phyloP scores from a whole-genome alignment of 768 basidiomycete genomes.

The Suillus alpinus region DNA sequence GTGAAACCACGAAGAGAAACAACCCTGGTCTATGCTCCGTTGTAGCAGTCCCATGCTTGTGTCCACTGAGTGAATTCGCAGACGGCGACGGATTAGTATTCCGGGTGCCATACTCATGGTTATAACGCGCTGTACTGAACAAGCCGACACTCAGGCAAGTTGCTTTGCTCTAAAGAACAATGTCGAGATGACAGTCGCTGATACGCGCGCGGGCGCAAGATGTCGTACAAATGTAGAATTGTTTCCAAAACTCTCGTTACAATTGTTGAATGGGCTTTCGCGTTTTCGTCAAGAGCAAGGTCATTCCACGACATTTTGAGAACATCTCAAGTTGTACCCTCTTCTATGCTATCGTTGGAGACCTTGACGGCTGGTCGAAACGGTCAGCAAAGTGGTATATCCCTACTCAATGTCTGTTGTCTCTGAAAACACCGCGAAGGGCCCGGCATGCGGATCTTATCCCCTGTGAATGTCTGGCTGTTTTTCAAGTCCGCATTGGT shows the following conservation, averaged over 20 bases:
- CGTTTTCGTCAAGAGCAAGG: neutral
- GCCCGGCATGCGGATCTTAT: neutral
- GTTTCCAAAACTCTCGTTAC: neutral
- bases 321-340: neutral
- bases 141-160: neutral
- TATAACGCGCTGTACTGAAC: neutral
- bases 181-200: neutral
- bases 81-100: too few relatives aligned
- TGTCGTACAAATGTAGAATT: neutral
- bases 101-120: neutral
- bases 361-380: neutral
- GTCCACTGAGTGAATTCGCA: too few relatives aligned
- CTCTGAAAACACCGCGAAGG: neutral
- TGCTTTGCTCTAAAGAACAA: neutral
- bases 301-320: neutral
- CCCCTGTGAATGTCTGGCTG: neutral
- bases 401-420: neutral
- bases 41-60: neutral
- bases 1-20: neutral
- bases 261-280: neutral
- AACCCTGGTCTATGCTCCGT: neutral
- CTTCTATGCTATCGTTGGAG: neutral
- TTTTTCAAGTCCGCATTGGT: neutral
- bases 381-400: neutral
- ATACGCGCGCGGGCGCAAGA: neutral